Percentiles rank a stretch among this genome's conserved stretches.
Evolutionary conservation across 208 protist species (phyloP).

Genomic region (Crithidia expoeki): DNA sequence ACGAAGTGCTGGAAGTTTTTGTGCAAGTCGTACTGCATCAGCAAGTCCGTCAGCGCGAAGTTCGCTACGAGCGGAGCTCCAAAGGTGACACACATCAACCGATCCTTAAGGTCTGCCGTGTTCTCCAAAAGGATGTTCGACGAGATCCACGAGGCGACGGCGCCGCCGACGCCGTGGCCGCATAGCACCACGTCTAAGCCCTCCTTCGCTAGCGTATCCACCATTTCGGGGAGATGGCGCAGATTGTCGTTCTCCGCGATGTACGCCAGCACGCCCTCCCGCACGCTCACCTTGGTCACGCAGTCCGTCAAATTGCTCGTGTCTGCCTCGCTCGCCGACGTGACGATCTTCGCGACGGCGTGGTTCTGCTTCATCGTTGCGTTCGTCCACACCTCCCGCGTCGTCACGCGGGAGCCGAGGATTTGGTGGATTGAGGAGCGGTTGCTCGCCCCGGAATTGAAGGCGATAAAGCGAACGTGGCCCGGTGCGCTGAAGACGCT

Average conservation of each 20-base stretch:
- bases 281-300: conserved; percentile 24
- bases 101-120: conserved; percentile 27
- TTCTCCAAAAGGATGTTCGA: conserved; percentile 42
- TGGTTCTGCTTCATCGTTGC: not conserved
- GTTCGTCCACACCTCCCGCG: conserved; percentile 45
- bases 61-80: conserved; percentile 45
- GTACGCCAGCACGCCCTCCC: conserved; percentile 21
- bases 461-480: conserved; percentile 39
- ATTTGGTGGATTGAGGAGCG: conserved; percentile 23
- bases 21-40: conserved; percentile 10
- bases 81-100: conserved; percentile 52
- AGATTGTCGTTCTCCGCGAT: conserved; percentile 24
- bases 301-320: not conserved
- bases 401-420: conserved; percentile 23
- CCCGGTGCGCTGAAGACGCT: conserved; percentile 38
- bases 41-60: conserved; percentile 29
- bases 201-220: conserved; percentile 30
- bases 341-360: conserved; percentile 33
- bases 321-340: conserved; percentile 8
- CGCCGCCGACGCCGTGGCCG: conserved; percentile 50
- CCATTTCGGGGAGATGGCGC: conserved; percentile 15
- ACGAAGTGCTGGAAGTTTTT: conserved; percentile 51
- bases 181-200: conserved; percentile 46
- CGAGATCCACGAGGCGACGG: conserved; percentile 33
- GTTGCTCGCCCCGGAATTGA: conserved; percentile 26